These are phyloP conservation scores for Lipomyces spencermartinsiae DNA, from an alignment of 805 yeast species.

Conservation along the genomic window DNA sequence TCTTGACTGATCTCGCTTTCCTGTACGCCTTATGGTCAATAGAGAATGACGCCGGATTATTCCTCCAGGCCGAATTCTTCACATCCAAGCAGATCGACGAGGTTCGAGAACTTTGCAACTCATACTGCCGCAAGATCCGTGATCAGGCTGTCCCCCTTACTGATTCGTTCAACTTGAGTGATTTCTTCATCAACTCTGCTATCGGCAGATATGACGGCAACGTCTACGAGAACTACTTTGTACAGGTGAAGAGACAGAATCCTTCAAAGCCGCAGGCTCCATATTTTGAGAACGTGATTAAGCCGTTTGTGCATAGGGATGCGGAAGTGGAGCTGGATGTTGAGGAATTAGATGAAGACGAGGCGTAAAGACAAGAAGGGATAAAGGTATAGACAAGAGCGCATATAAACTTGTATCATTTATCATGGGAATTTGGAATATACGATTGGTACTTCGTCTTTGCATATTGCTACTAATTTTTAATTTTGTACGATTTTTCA, in stretches of 20 bases:
- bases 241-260: slow-evolving; percentile 61
- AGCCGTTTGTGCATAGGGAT: slow-evolving; percentile 47
- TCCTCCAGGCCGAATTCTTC: slow-evolving; percentile 67
- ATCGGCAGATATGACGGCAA: slow-evolving; percentile 84
- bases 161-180: slow-evolving; percentile 83
- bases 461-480: background rate
- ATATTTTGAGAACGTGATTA: slow-evolving; percentile 52
- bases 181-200: slow-evolving; percentile 80
- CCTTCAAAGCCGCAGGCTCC: slow-evolving; percentile 60
- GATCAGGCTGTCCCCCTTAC: slow-evolving; percentile 77
- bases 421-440: background rate
- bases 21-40: slow-evolving; percentile 70
- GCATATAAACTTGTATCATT: background rate
- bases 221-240: slow-evolving; percentile 78
- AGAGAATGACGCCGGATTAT: slow-evolving; percentile 73
- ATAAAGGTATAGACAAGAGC: background rate
- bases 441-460: background rate
- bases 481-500: background rate
- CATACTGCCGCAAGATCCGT: slow-evolving; percentile 59
- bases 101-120: slow-evolving; percentile 53
- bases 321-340: slow-evolving; percentile 39
- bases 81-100: slow-evolving; percentile 56
- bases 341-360: slow-evolving; percentile 33
- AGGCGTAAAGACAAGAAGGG: slow-evolving; percentile 1
- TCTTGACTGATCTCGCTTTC: slow-evolving; percentile 61